phyloP scores from a whole-genome alignment of 139 green algal species.

The Pycnococcus provasolii region DNA sequence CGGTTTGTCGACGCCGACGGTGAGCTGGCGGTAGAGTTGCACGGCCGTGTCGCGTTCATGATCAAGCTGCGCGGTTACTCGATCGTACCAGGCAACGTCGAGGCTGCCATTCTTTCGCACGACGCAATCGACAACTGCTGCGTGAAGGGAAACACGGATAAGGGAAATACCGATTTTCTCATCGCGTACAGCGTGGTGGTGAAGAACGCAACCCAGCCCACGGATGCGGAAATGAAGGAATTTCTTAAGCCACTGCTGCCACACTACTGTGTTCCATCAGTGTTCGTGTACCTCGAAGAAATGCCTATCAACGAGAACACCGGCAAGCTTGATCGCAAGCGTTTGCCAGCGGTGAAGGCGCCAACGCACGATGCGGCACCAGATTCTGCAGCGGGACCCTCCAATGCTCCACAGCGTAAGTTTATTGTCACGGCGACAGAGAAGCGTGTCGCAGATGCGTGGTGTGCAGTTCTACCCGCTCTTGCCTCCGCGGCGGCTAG shows the following conservation, averaged over 20 bases:
- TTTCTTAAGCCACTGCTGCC: too few species aligned
- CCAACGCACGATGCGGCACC: not conserved
- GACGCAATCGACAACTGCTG: too few species aligned
- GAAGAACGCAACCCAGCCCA: too few species aligned
- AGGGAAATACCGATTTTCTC: too few species aligned
- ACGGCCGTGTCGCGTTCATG: not conserved
- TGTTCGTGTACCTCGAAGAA: not conserved
- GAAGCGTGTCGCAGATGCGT: not conserved
- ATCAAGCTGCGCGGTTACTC: not conserved
- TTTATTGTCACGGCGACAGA: not conserved
- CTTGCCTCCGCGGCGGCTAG: too few species aligned
- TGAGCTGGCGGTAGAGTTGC: not conserved
- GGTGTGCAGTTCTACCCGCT: not conserved
- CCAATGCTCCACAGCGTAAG: too few species aligned
- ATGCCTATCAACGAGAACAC: not conserved
- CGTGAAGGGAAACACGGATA: too few species aligned
- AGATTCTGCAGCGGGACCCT: too few species aligned
- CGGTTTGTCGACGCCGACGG: not conserved
- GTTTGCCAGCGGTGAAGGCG: not conserved
- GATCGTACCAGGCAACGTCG: not conserved
- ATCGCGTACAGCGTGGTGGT: too few species aligned
- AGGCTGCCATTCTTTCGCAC: not conserved
- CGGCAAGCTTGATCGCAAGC: not conserved
- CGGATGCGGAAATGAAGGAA: too few species aligned
- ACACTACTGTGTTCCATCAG: not conserved